phyloP scores from a whole-genome alignment of 352 stramenopile genomes.

The Globisporangium parvum region DNA sequence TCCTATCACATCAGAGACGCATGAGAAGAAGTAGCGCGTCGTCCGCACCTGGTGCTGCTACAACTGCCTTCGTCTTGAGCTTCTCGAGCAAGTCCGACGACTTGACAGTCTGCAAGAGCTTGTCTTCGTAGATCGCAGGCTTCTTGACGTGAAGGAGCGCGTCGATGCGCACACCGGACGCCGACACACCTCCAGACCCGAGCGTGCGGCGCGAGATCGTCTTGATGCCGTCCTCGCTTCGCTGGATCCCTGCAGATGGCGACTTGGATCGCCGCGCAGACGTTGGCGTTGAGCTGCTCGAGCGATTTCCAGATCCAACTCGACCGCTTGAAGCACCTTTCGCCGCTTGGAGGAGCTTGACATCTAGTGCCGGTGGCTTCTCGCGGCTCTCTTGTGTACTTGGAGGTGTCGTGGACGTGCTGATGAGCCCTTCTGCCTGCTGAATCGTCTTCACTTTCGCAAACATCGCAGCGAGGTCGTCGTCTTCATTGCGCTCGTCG shows the following conservation, averaged over 20 bases:
- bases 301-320: not conserved
- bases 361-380: conserved; percentile 3
- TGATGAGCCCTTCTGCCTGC: conserved; percentile 32
- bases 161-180: conserved; percentile 11
- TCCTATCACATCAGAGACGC: not conserved
- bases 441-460: conserved; percentile 70
- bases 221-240: conserved; percentile 49
- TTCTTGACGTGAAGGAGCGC: conserved; percentile 52
- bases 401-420: conserved; percentile 8
- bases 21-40: not conserved
- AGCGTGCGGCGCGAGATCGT: conserved; percentile 35
- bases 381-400: not conserved
- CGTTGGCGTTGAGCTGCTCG: conserved; percentile 5
- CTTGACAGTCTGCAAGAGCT: conserved; percentile 40
- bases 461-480: conserved; percentile 63
- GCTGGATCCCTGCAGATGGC: not conserved
- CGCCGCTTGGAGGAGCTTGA: conserved; percentile 7
- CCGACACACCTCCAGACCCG: conserved; percentile 9
- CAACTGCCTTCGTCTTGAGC: conserved; percentile 41
- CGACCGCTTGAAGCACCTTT: not conserved
- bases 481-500: conserved; percentile 33
- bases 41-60: conserved; percentile 31
- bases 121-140: conserved; percentile 47
- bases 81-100: conserved; percentile 36
- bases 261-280: conserved; percentile 4